Conservation (phyloP, 2,329 filamentous ascomycete species). For the Botrytis deweyae region DNA sequence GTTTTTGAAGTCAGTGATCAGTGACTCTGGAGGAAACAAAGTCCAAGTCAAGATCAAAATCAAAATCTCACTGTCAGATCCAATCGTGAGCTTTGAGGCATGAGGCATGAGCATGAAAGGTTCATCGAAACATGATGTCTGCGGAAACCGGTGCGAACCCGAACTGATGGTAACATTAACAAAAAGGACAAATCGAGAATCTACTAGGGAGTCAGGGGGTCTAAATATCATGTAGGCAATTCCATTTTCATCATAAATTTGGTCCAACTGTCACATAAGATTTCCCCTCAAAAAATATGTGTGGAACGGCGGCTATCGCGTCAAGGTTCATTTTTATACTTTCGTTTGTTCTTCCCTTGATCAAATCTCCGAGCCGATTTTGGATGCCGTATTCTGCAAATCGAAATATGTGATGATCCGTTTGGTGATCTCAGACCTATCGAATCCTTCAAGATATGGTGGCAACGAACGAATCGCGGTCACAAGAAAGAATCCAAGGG, state of each 20-base stretch:
- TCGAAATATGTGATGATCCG: conserved; percentile 9
- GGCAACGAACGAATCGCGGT: neutral
- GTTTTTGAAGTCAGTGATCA: neutral
- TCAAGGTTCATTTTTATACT: neutral
- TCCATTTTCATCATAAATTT: conserved; percentile 11
- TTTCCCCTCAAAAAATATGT: neutral
- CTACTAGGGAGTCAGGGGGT: conserved; percentile 4
- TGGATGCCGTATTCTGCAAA: conserved; percentile 9
- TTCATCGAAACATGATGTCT: conserved; percentile 1
- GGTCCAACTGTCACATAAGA: conserved; percentile 10
- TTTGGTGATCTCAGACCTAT: conserved; percentile 5
- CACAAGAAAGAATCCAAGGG: neutral
- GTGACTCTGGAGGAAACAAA: neutral
- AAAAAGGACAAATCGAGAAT: neutral
- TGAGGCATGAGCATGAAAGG: neutral
- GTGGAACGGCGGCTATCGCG: conserved; percentile 19
- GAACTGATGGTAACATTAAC: conserved; percentile 11
- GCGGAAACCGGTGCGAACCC: conserved; percentile 8
- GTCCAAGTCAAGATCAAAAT: neutral
- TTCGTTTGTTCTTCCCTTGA: neutral
- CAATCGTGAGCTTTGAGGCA: neutral
- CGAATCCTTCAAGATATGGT: neutral
- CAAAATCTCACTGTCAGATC: neutral
- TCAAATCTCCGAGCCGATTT: conserved; percentile 11
- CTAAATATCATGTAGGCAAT: conserved; percentile 6